phyloP scores from a whole-genome alignment of 306 rosid genomes.

The Cucumis melo region DNA sequence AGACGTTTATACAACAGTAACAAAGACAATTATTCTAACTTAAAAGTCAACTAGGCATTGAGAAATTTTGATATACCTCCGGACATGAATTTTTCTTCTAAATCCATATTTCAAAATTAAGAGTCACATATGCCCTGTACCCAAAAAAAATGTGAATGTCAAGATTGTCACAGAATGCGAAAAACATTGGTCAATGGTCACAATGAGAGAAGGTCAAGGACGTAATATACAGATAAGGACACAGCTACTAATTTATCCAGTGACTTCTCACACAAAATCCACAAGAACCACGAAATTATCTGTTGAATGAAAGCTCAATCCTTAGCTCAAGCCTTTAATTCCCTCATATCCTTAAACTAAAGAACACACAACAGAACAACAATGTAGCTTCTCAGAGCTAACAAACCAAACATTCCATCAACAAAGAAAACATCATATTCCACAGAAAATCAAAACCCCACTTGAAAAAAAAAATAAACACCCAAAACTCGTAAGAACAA shows the following conservation, averaged over 20 bases:
- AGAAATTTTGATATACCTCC: slow-evolving; percentile 39
- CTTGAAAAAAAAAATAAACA: neutral
- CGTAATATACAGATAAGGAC: neutral
- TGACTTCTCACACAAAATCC: neutral
- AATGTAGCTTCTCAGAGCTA: neutral
- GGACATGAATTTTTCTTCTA: slow-evolving; percentile 48
- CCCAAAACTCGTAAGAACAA: neutral
- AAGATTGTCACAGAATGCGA: neutral
- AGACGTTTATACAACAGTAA: neutral
- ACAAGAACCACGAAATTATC: neutral
- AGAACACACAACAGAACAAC: neutral
- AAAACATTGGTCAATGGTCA: neutral
- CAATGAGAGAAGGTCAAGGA: neutral
- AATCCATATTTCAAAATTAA: slow-evolving; percentile 30
- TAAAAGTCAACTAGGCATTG: neutral
- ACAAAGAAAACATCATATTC: neutral
- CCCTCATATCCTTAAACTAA: neutral
- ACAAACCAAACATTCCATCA: neutral
- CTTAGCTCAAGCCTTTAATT: neutral
- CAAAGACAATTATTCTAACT: neutral
- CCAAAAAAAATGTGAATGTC: neutral
- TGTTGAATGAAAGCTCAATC: neutral
- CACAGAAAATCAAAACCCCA: neutral
- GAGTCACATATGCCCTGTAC: slow-evolving; percentile 23
- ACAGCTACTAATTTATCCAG: neutral